phyloP scores from a whole-genome alignment of 768 basidiomycete species.

The Multifurca ochricompacta region DNA sequence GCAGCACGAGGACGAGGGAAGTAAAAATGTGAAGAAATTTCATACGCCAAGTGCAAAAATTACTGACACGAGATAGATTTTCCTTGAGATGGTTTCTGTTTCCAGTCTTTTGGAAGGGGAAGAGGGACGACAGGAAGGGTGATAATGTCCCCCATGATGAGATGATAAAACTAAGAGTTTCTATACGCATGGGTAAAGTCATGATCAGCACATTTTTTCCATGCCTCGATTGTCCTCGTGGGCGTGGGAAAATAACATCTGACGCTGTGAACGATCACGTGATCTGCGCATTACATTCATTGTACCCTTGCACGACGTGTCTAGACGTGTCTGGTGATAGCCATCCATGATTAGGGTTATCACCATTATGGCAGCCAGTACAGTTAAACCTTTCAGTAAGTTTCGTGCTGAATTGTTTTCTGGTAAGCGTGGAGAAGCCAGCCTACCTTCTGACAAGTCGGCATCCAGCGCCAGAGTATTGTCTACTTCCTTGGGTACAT shows the following conservation, averaged over 20 bases:
- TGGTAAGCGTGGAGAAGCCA: background rate
- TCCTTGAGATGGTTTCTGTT: conserved; percentile 32
- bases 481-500: conserved; percentile 4
- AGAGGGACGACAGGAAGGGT: conserved; percentile 35
- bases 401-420: background rate
- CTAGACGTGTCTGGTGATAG: background rate
- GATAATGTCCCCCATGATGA: conserved; percentile 21
- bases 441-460: background rate
- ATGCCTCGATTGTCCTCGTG: conserved; percentile 6
- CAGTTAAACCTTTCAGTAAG: background rate
- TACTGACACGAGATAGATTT: conserved; percentile 29
- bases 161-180: conserved; percentile 1
- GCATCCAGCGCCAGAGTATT: conserved; percentile 5
- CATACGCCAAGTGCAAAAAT: conserved; percentile 18
- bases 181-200: background rate
- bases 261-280: background rate
- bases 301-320: too few relatives aligned
- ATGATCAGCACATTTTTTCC: background rate
- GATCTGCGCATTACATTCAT: too few relatives aligned
- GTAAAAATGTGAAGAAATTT: conserved; percentile 1
- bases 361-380: background rate
- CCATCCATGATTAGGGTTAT: background rate
- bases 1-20: background rate
- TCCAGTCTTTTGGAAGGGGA: conserved; percentile 40
- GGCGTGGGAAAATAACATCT: conserved; percentile 14